Evolutionary conservation across 306 rosid species (phyloP), one percentile per base, ranked within the genome.

Genomic region (Gynostemma pentaphyllum): DNA sequence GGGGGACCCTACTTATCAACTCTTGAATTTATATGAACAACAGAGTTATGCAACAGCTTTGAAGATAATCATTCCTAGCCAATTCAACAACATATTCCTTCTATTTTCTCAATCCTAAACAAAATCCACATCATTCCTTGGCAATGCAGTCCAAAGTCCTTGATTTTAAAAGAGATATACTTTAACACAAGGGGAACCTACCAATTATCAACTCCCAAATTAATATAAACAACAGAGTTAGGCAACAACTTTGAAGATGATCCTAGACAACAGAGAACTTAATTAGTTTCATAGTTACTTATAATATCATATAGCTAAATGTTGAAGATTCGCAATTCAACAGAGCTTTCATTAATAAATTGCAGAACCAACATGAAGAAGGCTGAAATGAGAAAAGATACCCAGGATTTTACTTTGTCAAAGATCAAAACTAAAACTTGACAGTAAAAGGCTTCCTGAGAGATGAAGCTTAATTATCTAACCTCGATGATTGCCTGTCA

Each of bases 401-500:
- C 45, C 64, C 5, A 37, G 19, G 46, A 57, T 36, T 57, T 12
- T 42, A 60, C 48, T n/a, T 9, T 5, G 47, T 34, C 60, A 59
- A 45, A 9, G 51, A 34, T 62, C 50, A 42, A 62, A 41, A 15
- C 18, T 55, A 13, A 7, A 41, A 62, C 67, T 13, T 59, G 23
- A n/a, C 3, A 27, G 16, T n/a, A 57, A 36, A 57, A 36, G 21
- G 4, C 9, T 36, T 36, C 23, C 21, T 24, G 15, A 62, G 37
- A 32, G 21, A 47, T 34, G 56, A 18, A 78, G 52, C 15, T 63
- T 51, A 65, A 66, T 44, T 55, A 46, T 51, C 78, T 37, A 66
- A 88, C 99, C 96, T 88, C 66, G 77, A 72, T 54, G 72, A 75
- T 74, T 88, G 77, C 68, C 68, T 81, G 60, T 80, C 82, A 68